Evolutionary conservation across 257 asterid species (phyloP), one percentile per base, ranked within the genome.

Genomic region (Solanum acaule): DNA sequence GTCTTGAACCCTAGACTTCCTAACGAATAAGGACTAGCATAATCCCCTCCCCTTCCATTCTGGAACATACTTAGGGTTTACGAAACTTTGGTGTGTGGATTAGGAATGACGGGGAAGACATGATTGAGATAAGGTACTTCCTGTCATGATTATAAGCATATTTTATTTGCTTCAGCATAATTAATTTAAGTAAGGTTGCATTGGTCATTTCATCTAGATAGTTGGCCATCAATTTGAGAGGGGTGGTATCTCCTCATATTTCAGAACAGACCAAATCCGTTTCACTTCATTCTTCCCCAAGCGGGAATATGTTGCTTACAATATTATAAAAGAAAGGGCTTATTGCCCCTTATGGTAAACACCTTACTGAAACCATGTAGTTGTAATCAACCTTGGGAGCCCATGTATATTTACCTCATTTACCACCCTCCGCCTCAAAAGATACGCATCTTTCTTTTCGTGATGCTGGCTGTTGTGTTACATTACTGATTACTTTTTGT

Each of bases 401-500:
- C 38, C 27, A 44, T 44, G 27, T 29, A 49, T 16, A 78, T 27
- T 44, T 81, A 81, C 68, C 11, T 29, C 68, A 46, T 46, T 81
- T 16, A 46, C 86, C n/a, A 46, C 68, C 86, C 68, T 16, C 35
- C 10, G 37, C 46, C 84, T 27, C 49, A 46, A 71, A 86, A 72
- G 29, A 78, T 73, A 2, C 4, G 2, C 84, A 46, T 23, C 5
- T 73, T 46, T 73, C 59, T 23, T 73, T 4, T 33, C 40, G 20
- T 68, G 52, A 11, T 49, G 20, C 25, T 49, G 73, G 23, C 84
- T 73, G 75, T 27, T n/a, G 46, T 20, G 83, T 78, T 73, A 86
- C 25, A 52, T 65, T 63, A 73, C 86, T 88, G 90, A 86, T 88
- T 42, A 75, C 27, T 76, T 68, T 83, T 61, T 87, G 67, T 81